A percentile compares a stretch with the other conserved stretches of the same genome.
Evolutionary conservation across 805 yeast genomes (phyloP).

Genomic region (Nakazawaea ishiwadae): DNA sequence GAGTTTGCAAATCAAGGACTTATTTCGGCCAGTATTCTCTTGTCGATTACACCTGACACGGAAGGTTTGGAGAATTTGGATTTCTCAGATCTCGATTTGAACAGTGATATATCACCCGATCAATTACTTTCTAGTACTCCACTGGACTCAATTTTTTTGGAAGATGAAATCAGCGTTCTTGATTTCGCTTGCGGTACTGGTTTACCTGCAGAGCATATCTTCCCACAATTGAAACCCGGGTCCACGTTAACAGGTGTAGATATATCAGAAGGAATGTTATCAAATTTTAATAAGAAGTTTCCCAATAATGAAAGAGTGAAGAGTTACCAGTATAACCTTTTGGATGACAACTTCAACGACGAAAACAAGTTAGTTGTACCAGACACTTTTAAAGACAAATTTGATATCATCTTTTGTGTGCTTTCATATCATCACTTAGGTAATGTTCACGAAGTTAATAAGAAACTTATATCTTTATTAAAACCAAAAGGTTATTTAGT

Average conservation of each 20-base stretch:
- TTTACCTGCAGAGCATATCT: conserved; percentile 26
- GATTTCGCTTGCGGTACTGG: conserved; percentile 45
- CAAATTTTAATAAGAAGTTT: conserved; percentile 16
- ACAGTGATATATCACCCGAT: conserved; percentile 15
- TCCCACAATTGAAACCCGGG: conserved; percentile 22
- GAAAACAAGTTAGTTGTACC: conserved; percentile 11
- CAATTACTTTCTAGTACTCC: not conserved
- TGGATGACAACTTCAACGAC: conserved; percentile 15
- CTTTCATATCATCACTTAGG: conserved; percentile 36
- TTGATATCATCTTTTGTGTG: conserved; percentile 32
- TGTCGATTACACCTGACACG: not conserved
- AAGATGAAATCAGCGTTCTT: conserved; percentile 19
- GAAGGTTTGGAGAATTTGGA: not conserved
- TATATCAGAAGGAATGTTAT: conserved; percentile 25
- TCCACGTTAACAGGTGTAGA: conserved; percentile 32
- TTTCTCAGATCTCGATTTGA: not conserved
- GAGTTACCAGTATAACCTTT: conserved; percentile 14
- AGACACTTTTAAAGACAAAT: conserved; percentile 14
- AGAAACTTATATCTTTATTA: conserved; percentile 28
- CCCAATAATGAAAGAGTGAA: conserved; percentile 11
- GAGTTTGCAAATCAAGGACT: conserved; percentile 1
- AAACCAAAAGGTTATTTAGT: conserved; percentile 30
- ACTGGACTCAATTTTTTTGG: conserved; percentile 8
- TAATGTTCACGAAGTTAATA: conserved; percentile 26
- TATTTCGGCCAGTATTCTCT: not conserved